phyloP scores from a whole-genome alignment of 148 eudicot genomes.

The Talinum fruticosum region DNA sequence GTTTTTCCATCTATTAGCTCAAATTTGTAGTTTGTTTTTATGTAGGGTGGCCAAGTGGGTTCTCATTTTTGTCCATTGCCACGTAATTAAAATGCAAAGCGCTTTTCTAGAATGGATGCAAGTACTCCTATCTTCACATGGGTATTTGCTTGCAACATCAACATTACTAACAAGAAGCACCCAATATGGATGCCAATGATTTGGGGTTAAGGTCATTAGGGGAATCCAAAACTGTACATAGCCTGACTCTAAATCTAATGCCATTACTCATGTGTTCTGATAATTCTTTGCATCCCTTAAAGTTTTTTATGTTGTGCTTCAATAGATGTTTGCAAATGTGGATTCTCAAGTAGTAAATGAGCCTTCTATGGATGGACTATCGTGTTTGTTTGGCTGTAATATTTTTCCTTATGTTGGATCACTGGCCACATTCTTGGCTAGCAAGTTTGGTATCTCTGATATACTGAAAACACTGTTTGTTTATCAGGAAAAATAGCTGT shows the following conservation, averaged over 20 bases:
- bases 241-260: background rate
- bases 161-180: background rate
- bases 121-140: no score
- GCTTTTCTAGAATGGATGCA: background rate
- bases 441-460: background rate
- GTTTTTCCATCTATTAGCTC: background rate
- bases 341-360: background rate
- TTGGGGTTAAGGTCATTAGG: background rate
- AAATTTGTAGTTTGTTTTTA: background rate
- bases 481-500: slow-evolving; percentile 90
- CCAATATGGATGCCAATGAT: background rate
- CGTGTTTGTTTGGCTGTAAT: no score
- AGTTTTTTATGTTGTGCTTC: background rate
- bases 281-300: background rate
- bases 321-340: background rate
- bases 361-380: no score
- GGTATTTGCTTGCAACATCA: no score
- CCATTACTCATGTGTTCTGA: background rate
- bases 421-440: no score
- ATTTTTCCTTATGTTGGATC: no score
- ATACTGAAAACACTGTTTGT: slow-evolving; percentile 11
- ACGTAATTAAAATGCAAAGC: background rate
- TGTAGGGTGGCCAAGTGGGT: background rate
- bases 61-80: background rate
- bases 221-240: background rate